phyloP scores from a whole-genome alignment of 2,329 filamentous ascomycete genomes.

The Sclerotinia minor region DNA sequence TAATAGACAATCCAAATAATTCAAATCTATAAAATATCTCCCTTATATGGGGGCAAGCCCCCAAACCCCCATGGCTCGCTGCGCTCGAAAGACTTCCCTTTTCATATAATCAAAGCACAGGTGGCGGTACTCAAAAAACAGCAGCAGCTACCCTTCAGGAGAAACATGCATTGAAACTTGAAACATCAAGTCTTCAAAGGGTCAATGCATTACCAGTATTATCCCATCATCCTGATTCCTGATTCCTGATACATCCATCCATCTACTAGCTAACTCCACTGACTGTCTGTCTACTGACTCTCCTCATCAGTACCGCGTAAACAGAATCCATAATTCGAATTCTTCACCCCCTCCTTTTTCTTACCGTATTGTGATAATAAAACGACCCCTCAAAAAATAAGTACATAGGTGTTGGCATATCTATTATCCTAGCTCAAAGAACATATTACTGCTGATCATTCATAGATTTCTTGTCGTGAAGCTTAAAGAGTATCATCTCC shows the following conservation, averaged over 20 bases:
- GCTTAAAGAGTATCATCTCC: neutral
- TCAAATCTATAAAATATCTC: no score
- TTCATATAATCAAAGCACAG: no score
- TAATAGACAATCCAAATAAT: no score
- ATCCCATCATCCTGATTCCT: no score
- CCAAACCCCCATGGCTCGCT: neutral
- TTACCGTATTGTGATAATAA: neutral
- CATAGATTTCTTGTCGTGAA: neutral
- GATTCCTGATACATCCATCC: conserved; percentile 1
- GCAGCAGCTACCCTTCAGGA: neutral
- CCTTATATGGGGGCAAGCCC: neutral
- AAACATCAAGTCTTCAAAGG: neutral
- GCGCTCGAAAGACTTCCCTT: no score
- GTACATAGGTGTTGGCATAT: neutral
- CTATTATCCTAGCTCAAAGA: neutral
- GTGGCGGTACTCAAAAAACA: neutral
- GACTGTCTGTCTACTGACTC: neutral
- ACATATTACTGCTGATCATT: neutral
- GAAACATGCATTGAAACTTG: neutral
- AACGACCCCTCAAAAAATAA: neutral
- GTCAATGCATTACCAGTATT: neutral
- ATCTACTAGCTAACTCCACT: neutral
- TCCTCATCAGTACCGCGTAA: no score
- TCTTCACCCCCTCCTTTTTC: neutral
- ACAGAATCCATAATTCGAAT: neutral